Conservation (phyloP, 1,284 basidiomycete genomes). For the Gastroboletus turbinatus region DNA sequence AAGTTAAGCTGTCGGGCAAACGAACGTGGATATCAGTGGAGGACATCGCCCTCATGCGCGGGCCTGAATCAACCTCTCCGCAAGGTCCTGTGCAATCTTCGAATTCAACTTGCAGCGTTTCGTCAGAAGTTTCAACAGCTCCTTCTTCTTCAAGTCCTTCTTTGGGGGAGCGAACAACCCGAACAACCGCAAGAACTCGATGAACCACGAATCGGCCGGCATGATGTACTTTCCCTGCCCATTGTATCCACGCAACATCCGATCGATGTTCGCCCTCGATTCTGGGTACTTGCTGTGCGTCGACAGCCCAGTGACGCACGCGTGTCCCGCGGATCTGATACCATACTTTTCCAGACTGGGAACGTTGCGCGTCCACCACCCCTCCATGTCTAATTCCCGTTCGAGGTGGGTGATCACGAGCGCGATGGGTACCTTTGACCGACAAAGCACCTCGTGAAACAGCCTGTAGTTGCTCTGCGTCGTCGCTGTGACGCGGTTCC, state of each 20-base stretch:
- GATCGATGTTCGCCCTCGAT: constrained; percentile 19
- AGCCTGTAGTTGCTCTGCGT: constrained; percentile 36
- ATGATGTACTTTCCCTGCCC: constrained; percentile 20
- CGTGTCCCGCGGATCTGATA: constrained; percentile 30
- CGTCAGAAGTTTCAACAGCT: constrained; percentile 21
- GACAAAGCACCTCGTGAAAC: constrained; percentile 36
- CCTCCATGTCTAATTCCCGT: constrained; percentile 31
- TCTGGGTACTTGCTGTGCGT: constrained; percentile 17
- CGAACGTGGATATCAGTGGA: neutral
- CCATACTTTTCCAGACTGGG: constrained; percentile 20
- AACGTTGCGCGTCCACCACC: constrained; percentile 31
- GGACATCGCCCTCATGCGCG: neutral
- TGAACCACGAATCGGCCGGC: constrained; percentile 27
- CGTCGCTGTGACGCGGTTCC: constrained; percentile 32
- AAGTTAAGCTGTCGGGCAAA: neutral
- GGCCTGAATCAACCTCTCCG: constrained; percentile 6
- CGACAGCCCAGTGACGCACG: constrained; percentile 37
- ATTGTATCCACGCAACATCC: constrained; percentile 14
- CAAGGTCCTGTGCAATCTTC: constrained; percentile 16
- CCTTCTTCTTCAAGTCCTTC: constrained; percentile 14
- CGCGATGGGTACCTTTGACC: constrained; percentile 34
- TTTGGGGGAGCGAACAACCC: constrained; percentile 10
- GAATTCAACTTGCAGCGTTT: constrained; percentile 24
- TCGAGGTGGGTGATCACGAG: constrained; percentile 39
- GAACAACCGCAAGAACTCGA: constrained; percentile 24